Conservation (phyloP, 495 filamentous ascomycete species). For the Pseudevernia furfuracea region DNA sequence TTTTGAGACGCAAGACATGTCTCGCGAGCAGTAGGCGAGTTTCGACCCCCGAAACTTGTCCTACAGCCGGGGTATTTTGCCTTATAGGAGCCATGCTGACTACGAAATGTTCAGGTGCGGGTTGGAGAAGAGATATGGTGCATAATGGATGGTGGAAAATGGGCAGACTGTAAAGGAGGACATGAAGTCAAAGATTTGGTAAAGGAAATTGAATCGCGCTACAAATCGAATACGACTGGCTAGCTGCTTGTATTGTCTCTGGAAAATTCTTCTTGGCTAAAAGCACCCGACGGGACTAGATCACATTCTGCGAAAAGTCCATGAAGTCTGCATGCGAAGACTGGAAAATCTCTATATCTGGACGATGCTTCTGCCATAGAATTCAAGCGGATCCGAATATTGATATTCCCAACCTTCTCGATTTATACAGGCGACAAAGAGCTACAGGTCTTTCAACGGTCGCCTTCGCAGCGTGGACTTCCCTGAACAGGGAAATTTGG, state of each 20-base stretch:
- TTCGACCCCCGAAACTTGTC: neutral
- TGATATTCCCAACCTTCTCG: neutral
- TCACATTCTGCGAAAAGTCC: neutral
- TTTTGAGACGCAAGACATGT: neutral
- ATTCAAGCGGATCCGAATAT: neutral
- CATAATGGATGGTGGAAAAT: slow-evolving; percentile 69
- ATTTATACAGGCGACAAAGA: neutral
- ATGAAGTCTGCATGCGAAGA: neutral
- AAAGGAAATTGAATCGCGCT: slow-evolving; percentile 59
- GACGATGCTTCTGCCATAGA: neutral
- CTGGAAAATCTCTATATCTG: neutral
- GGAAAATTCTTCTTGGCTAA: neutral
- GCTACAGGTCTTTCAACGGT: neutral
- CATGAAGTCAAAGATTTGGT: slow-evolving; percentile 63
- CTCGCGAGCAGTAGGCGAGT: neutral
- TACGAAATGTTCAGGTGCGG: slow-evolving; percentile 40
- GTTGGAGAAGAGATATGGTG: slow-evolving; percentile 74
- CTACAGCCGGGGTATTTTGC: neutral
- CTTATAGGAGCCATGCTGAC: neutral
- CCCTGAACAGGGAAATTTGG: neutral
- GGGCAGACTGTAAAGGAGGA: slow-evolving; percentile 72
- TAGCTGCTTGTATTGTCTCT: neutral
- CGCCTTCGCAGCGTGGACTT: neutral
- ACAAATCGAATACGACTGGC: slow-evolving; percentile 20
- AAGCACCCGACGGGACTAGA: neutral